Base-by-base conservation (phyloP, 2,329 filamentous ascomycete genomes). In the Gnomoniopsis smithogilvyi region DNA sequence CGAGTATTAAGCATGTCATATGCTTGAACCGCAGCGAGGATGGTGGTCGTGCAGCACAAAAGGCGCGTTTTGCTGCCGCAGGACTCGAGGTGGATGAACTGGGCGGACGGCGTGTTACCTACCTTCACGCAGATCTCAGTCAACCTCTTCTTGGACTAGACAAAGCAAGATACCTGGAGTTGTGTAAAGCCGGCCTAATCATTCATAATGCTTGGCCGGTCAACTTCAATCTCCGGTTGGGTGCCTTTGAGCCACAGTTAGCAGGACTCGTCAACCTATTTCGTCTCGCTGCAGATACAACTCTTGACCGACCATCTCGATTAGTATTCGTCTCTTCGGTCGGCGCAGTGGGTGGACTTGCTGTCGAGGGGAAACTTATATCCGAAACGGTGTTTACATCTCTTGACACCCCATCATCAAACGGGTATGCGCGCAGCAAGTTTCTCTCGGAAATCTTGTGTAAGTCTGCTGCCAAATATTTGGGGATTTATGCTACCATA, bases 321-420 rank as follows among this genome's bases (percentile, higher is more conserved):
- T 78, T 83, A 61, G 72, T 78, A 62, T 82, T 82, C 64, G 77
- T 79, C 63, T 82, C 79, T 2, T 81, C 79, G 0, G 74, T 79
- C 11, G 80, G 78, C 43, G 71, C 77, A 0, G 76, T 77, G 7
- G 72, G 73, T 75, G 58, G 63, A 34, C 0, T n/a, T 14, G 4
- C n/a, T 12, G 6, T 24, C 7, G 24, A 30, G 3, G 15, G 10
- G 7, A 24, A 14, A 8, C 10, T 24, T 6, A 24, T 15, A 4
- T 67, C 66, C 1, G 61, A 53, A 19, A 24, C 52, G 15, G 21
- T 76, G 7, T 38, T 54, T 0, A 62, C 69, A 10, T 67, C 72
- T 6, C 43, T 61, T 3, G 63, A 70, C 51, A 69, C 67, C 64
- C 11, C 51, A 58, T 0, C 70, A 65, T 34, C 17, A 11, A 53